Percentiles rank a stretch among this genome's conserved stretches.
Evolutionary conservation across 305 asterid genomes (phyloP).

Genomic region (Rubia occidens): DNA sequence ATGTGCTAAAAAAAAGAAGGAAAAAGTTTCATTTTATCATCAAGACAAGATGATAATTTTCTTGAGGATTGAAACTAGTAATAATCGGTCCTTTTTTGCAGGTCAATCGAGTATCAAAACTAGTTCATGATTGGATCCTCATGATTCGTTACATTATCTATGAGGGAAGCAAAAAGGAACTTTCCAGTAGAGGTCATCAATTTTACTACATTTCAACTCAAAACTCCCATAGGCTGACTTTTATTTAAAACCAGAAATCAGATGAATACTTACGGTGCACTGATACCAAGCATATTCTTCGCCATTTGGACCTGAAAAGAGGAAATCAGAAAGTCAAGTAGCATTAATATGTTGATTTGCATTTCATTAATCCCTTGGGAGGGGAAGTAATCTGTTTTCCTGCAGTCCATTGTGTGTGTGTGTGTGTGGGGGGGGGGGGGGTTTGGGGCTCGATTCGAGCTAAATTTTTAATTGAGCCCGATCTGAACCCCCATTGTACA

Average conservation of each 20-base stretch:
- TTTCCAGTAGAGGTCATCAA: neutral
- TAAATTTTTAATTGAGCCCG: too few relatives aligned
- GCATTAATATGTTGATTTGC: neutral
- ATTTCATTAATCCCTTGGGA: neutral
- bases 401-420: too few relatives aligned
- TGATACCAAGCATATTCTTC: constrained; percentile 70
- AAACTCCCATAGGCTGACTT: neutral
- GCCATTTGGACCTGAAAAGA: constrained; percentile 58
- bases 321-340: constrained; percentile 10
- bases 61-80: neutral
- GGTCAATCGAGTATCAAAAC: neutral
- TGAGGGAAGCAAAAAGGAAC: neutral
- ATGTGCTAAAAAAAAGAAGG: neutral
- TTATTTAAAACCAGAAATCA: neutral
- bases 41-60: neutral
- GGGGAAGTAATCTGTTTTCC: neutral
- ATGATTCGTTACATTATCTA: neutral
- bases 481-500: too few relatives aligned
- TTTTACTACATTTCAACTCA: neutral
- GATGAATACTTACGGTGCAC: constrained; percentile 51
- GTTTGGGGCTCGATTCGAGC: too few relatives aligned
- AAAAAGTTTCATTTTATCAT: neutral
- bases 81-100: neutral
- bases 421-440: too few relatives aligned
- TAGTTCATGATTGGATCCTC: constrained; percentile 3